These are phyloP conservation scores for Citeromyces matritensis DNA, from an alignment of 805 yeast species.

Conservation along the genomic window DNA sequence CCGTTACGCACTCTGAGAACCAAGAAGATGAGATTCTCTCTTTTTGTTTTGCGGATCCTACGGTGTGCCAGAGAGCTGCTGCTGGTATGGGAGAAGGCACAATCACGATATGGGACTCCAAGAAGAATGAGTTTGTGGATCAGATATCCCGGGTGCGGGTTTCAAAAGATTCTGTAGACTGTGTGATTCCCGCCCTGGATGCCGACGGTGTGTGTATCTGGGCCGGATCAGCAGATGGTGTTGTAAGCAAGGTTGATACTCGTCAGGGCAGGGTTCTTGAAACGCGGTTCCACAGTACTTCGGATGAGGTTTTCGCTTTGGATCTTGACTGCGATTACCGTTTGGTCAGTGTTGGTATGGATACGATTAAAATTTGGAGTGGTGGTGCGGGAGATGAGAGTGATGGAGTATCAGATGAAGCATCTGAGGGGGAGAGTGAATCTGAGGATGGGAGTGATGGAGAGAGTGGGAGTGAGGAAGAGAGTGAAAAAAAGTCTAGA, in stretches of 20 bases:
- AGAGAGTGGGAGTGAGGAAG: not conserved
- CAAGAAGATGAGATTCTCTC: constrained; percentile 89
- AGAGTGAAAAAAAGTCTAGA: not conserved
- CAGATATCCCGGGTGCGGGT: constrained; percentile 68
- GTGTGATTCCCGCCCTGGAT: constrained; percentile 43
- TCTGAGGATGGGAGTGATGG: not conserved
- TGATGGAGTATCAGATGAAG: not conserved
- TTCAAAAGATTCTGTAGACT: constrained; percentile 56
- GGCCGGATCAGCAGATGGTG: constrained; percentile 75
- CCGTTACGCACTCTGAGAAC: constrained; percentile 57
- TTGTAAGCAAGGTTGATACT: constrained; percentile 50
- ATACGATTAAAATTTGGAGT: constrained; percentile 52
- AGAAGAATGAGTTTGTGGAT: constrained; percentile 53
- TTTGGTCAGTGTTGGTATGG: constrained; percentile 75
- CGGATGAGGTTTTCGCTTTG: constrained; percentile 63
- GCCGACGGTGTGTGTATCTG: constrained; percentile 41
- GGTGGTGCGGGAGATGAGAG: not conserved
- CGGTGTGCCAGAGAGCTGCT: constrained; percentile 45
- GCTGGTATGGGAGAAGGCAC: constrained; percentile 91
- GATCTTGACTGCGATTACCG: constrained; percentile 77
- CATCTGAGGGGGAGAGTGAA: not conserved
- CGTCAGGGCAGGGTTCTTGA: constrained; percentile 50
- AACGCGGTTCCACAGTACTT: constrained; percentile 45
- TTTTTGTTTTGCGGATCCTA: constrained; percentile 51
- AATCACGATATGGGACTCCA: constrained; percentile 72